Conservation (phyloP, 331 rosid genomes). For the Pyracantha coccinea region DNA sequence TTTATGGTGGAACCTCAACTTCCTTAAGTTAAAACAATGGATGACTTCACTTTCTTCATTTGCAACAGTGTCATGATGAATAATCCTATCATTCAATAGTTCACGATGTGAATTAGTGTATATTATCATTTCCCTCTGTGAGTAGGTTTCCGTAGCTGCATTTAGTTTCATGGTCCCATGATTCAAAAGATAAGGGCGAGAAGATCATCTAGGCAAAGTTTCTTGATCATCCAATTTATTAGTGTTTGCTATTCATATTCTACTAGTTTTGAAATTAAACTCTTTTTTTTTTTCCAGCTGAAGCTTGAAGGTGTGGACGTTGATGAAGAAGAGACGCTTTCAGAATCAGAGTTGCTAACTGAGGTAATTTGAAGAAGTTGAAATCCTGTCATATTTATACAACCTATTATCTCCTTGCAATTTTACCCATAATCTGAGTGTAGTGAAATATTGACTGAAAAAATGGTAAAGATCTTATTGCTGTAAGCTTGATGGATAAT, state of each 20-base stretch:
- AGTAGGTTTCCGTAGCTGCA: not conserved
- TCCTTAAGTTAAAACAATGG: too few relatives aligned
- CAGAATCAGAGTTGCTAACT: constrained; percentile 54
- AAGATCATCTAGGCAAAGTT: not conserved
- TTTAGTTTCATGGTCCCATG: not conserved
- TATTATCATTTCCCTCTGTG: not conserved
- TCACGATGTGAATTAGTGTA: not conserved
- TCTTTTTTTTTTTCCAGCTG: constrained; percentile 41
- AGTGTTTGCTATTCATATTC: not conserved
- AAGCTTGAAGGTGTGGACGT: constrained; percentile 69
- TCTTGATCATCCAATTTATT: not conserved
- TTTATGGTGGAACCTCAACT: too few relatives aligned
- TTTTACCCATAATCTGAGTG: not conserved
- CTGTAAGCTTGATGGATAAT: not conserved
- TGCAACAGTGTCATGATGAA: not conserved
- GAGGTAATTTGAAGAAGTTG: constrained; percentile 49
- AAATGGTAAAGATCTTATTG: not conserved
- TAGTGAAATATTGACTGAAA: not conserved
- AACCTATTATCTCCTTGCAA: not conserved
- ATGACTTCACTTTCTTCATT: not conserved
- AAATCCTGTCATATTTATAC: not conserved
- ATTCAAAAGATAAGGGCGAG: not conserved
- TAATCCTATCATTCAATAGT: not conserved
- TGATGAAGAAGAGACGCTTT: constrained; percentile 81
- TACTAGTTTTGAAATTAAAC: not conserved